Conservation (phyloP, 1,139 yeast species). For the Debaryomyces psychrophilus region DNA sequence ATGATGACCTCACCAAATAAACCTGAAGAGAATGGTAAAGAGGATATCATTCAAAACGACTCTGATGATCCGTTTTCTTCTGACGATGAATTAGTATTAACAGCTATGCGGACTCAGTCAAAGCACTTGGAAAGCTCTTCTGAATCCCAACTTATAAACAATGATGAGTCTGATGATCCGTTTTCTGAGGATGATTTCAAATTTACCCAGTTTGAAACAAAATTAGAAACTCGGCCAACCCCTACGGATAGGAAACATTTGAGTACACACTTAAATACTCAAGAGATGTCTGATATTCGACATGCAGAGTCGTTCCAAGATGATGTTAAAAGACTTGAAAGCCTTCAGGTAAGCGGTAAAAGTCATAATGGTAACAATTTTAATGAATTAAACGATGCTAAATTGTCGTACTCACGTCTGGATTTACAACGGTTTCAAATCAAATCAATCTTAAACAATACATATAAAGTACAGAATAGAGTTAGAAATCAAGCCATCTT, state of each 20-base stretch:
- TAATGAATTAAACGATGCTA: constrained; percentile 34
- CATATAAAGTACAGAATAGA: constrained; percentile 33
- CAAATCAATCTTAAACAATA: constrained; percentile 34
- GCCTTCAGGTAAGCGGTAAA: constrained; percentile 15
- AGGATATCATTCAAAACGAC: constrained; percentile 10
- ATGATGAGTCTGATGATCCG: constrained; percentile 9
- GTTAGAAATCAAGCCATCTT: constrained; percentile 51
- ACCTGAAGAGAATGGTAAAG: constrained; percentile 3
- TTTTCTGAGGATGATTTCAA: constrained; percentile 13
- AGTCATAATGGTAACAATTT: constrained; percentile 12
- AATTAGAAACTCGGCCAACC: not conserved
- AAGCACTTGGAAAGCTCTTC: not conserved
- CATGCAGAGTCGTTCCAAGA: constrained; percentile 32
- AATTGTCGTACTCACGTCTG: constrained; percentile 46
- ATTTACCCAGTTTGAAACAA: not conserved
- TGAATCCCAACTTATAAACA: not conserved
- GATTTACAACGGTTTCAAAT: constrained; percentile 57
- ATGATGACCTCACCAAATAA: constrained; percentile 7
- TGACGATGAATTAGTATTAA: constrained; percentile 23
- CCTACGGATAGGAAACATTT: not conserved
- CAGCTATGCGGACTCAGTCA: constrained; percentile 4
- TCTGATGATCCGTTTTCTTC: constrained; percentile 37
- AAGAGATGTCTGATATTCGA: constrained; percentile 21
- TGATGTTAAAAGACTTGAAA: constrained; percentile 30
- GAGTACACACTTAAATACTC: constrained; percentile 5